phyloP scores from a whole-genome alignment of 1,139 yeast species.

The Pichia sp. region DNA sequence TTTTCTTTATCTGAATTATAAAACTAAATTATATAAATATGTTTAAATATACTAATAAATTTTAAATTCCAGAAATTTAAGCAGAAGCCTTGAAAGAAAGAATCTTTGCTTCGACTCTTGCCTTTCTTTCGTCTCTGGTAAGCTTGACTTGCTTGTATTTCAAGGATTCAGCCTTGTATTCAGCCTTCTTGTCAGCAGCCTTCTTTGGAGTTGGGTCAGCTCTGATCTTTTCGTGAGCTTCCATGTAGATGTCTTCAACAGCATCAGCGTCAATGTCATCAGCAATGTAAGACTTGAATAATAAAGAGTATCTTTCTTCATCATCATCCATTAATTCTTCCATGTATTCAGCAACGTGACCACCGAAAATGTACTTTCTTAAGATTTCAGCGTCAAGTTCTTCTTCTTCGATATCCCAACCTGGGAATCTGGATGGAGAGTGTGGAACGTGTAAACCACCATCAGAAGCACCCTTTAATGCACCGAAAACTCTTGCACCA shows the following conservation, averaged over 20 bases:
- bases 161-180: conserved; percentile 95
- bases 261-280: conserved; percentile 98
- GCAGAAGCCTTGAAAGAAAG: conserved; percentile 61
- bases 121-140: conserved; percentile 87
- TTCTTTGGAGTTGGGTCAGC: conserved; percentile 91
- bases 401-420: conserved; percentile 98
- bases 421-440: conserved; percentile 99
- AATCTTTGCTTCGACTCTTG: conserved; percentile 85
- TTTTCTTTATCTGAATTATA: too few species aligned
- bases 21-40: too few species aligned
- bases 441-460: conserved; percentile 99
- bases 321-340: conserved; percentile 99
- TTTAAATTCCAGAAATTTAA: conserved; percentile 3
- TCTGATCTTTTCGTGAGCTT: conserved; percentile 95
- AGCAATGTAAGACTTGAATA: conserved; percentile 94
- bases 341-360: conserved; percentile 99
- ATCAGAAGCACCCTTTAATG: conserved; percentile 99
- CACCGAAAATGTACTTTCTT: conserved; percentile 95
- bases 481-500: conserved; percentile 99
- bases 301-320: conserved; percentile 97
- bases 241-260: conserved; percentile 89
- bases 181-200: conserved; percentile 93
- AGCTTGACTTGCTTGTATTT: conserved; percentile 85
- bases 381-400: conserved; percentile 96
- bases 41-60: too few species aligned